These are phyloP conservation scores for Rhodocollybia butyracea DNA, from an alignment of 768 basidiomycete species.

Conservation along the genomic window DNA sequence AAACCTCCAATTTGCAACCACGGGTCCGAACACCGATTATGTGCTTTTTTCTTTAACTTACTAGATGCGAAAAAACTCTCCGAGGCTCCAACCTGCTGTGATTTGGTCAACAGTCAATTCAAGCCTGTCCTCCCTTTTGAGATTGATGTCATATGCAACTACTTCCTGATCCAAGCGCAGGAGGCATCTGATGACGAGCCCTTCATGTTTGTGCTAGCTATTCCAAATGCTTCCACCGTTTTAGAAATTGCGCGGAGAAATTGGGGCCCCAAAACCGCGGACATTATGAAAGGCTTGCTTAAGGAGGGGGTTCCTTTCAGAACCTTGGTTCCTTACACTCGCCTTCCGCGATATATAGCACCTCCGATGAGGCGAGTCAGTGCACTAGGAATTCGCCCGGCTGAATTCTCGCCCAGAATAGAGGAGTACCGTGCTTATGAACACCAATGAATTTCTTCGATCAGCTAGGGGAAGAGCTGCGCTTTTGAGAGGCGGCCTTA, in stretches of 20 bases:
- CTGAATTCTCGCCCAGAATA: neutral
- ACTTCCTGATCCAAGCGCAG: conserved; percentile 26
- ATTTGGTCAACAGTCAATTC: no score
- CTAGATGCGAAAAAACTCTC: no score
- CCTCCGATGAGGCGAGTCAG: no score
- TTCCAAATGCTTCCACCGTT: neutral
- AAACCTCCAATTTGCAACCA: no score
- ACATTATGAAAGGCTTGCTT: no score
- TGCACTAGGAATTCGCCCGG: neutral
- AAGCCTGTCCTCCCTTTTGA: no score
- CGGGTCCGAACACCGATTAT: no score
- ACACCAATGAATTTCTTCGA: neutral
- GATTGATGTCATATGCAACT: no score
- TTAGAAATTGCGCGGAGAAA: neutral
- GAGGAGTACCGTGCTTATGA: neutral
- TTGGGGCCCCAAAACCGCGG: neutral
- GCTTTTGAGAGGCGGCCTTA: neutral
- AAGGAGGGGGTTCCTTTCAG: neutral
- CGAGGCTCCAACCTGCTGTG: no score
- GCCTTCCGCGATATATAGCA: neutral
- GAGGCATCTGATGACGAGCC: neutral
- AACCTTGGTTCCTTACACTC: neutral
- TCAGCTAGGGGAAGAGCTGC: neutral
- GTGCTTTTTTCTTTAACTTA: no score
- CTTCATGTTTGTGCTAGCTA: neutral